Percentiles rank a stretch among this genome's conserved stretches.
Evolutionary conservation across 2,329 filamentous ascomycete genomes (phyloP).

Genomic region (Phialocephala sp.): DNA sequence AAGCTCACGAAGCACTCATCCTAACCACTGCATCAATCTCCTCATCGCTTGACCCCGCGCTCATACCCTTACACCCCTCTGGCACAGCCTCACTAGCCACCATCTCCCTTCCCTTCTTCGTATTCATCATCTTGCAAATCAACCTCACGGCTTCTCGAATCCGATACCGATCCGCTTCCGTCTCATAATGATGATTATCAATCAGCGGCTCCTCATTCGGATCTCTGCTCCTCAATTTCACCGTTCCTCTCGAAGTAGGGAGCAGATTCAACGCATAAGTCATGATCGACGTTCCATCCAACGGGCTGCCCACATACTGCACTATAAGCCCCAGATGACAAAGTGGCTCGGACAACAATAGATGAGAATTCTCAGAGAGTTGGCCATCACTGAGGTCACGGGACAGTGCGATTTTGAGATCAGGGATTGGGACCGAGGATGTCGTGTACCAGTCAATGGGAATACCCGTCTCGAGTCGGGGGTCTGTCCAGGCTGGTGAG

Average conservation of each 20-base stretch:
- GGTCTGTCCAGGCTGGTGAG: conserved; percentile 44
- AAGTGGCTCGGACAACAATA: background rate
- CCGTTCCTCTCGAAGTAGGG: conserved; percentile 52
- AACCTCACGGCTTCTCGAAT: background rate
- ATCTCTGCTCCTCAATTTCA: conserved; percentile 63
- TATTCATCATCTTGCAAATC: conserved; percentile 12
- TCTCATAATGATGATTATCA: conserved; percentile 61
- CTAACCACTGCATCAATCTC: conserved; percentile 53
- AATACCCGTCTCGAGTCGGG: conserved; percentile 14
- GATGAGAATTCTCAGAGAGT: background rate
- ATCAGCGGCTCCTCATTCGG: conserved; percentile 68
- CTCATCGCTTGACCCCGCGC: conserved; percentile 49
- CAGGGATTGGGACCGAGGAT: conserved; percentile 3
- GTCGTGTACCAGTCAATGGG: conserved; percentile 21
- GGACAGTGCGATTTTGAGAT: conserved; percentile 16
- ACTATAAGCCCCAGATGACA: conserved; percentile 2
- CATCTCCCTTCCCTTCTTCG: conserved; percentile 19
- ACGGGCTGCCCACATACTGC: conserved; percentile 13
- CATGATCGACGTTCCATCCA: conserved; percentile 21
- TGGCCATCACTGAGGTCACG: conserved; percentile 5
- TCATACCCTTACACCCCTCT: conserved; percentile 42
- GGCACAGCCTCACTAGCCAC: conserved; percentile 17
- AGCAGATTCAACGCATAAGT: conserved; percentile 11
- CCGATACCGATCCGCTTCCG: conserved; percentile 18
- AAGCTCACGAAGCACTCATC: conserved; percentile 57